Evolutionary conservation across 768 basidiomycete genomes (phyloP).

Genomic region (Heimioporus sp.): DNA sequence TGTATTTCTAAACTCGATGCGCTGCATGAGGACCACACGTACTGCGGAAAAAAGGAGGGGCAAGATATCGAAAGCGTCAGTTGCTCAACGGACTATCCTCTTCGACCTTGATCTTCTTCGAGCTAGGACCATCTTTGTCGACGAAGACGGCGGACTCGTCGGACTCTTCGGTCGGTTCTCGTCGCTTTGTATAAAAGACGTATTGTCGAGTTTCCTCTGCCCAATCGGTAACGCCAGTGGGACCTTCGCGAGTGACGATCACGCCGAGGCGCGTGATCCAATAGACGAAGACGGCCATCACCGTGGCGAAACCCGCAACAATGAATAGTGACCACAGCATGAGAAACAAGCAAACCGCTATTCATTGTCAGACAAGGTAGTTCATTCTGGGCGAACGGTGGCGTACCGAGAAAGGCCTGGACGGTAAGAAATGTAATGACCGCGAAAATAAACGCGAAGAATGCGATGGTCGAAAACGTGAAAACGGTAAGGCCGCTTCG

Average conservation of each 20-base stretch:
- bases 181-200: constrained; percentile 13
- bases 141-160: constrained; percentile 26
- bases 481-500: constrained; percentile 34
- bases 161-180: constrained; percentile 23
- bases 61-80: background rate
- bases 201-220: constrained; percentile 24
- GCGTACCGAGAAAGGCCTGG: constrained; percentile 30
- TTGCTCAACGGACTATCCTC: constrained; percentile 2
- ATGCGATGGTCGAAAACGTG: constrained; percentile 33
- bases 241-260: constrained; percentile 34
- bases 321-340: constrained; percentile 32
- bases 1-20: background rate
- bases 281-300: constrained; percentile 30
- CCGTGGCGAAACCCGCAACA: constrained; percentile 34
- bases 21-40: background rate
- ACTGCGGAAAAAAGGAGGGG: background rate
- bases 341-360: constrained; percentile 36
- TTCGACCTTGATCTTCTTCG: constrained; percentile 24
- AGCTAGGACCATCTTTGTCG: constrained; percentile 12
- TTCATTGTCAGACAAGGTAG: background rate
- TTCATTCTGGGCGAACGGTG: background rate
- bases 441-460: constrained; percentile 36
- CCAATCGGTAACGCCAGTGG: constrained; percentile 31
- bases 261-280: constrained; percentile 32
- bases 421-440: constrained; percentile 31